Evolutionary conservation across 2,329 filamentous ascomycete species (phyloP).

Genomic region (Cercospora zeina): DNA sequence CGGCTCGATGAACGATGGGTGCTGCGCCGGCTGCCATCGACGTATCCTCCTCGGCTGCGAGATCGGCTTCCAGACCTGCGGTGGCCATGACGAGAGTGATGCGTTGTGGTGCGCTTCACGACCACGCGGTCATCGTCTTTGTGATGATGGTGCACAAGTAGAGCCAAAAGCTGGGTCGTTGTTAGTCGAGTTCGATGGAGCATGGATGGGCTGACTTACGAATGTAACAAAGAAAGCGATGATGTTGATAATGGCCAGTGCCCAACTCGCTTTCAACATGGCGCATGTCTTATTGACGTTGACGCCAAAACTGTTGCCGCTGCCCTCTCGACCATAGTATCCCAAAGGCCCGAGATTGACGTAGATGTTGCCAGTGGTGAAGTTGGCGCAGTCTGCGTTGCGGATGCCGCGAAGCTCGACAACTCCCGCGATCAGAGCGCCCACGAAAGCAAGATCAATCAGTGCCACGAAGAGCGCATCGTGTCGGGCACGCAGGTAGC

Average conservation of each 20-base stretch:
- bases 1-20: constrained; percentile 35
- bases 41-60: constrained; percentile 34
- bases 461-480: constrained; percentile 62
- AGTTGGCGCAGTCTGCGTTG: constrained; percentile 65
- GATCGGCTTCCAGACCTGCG: constrained; percentile 40
- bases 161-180: constrained; percentile 57
- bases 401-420: constrained; percentile 60
- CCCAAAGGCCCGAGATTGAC: constrained; percentile 50
- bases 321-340: constrained; percentile 35
- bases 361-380: constrained; percentile 46
- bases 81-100: constrained; percentile 49
- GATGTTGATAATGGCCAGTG: constrained; percentile 84
- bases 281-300: constrained; percentile 74
- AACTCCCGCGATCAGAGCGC: constrained; percentile 63
- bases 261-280: constrained; percentile 90
- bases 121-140: constrained; percentile 52
- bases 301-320: constrained; percentile 42
- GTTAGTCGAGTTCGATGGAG: constrained; percentile 6
- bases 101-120: constrained; percentile 56
- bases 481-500: constrained; percentile 60
- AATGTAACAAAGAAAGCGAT: constrained; percentile 78
- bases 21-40: constrained; percentile 32
- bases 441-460: constrained; percentile 62
- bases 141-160: constrained; percentile 54
- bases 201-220: constrained; percentile 46